Conservation (phyloP, 73 alveolate species). For the Paramecium octaurelia region DNA sequence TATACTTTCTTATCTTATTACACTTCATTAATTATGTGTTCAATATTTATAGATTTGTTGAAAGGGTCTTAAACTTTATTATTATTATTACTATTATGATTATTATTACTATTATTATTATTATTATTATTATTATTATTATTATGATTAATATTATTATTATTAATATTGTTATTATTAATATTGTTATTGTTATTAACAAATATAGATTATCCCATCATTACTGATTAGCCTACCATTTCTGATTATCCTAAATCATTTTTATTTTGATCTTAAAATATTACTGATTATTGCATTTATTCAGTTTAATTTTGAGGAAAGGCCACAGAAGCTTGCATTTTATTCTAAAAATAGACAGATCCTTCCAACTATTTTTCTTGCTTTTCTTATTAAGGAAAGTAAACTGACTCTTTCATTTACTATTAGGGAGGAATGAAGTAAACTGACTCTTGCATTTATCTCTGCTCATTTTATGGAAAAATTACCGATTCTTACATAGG, state of each 20-base stretch:
- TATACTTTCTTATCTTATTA: not conserved
- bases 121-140: not conserved
- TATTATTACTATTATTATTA: not conserved
- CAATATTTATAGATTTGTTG: not conserved
- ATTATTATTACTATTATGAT: not conserved
- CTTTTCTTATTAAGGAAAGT: not conserved
- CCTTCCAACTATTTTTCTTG: not conserved
- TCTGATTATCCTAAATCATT: not conserved
- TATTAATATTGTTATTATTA: not conserved
- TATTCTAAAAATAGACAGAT: not conserved
- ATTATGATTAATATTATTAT: not conserved
- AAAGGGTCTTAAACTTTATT: not conserved
- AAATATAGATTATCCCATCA: not conserved
- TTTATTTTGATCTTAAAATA: not conserved
- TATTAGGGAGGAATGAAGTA: not conserved
- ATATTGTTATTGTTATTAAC: not conserved
- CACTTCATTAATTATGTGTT: not conserved
- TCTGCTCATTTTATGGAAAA: not conserved
- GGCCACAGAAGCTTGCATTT: not conserved
- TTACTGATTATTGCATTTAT: not conserved
- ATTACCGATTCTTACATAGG: not conserved
- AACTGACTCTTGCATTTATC: not conserved
- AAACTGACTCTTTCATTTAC: not conserved
- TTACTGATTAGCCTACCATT: not conserved
- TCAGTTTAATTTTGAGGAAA: not conserved